Conservation (phyloP, 805 yeast species). For the Ogataea philodendri region DNA sequence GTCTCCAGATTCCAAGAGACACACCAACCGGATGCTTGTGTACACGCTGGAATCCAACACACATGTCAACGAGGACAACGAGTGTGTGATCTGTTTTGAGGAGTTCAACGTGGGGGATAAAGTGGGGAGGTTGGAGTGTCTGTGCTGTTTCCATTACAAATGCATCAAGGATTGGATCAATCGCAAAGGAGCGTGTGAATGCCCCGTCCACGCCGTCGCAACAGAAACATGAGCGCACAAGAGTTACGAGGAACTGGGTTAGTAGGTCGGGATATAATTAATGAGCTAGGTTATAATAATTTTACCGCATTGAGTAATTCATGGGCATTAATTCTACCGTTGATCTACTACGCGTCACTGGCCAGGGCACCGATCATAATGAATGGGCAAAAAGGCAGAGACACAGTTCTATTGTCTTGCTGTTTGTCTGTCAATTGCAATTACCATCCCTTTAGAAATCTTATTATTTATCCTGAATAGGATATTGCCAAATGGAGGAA, state of each 20-base stretch:
- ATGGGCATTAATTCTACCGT: too few relatives aligned
- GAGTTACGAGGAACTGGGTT: slow-evolving; percentile 3
- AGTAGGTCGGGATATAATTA: too few relatives aligned
- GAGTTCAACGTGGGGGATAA: slow-evolving; percentile 81
- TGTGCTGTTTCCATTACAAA: slow-evolving; percentile 88
- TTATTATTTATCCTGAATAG: slow-evolving; percentile 3
- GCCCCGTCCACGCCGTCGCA: slow-evolving; percentile 71
- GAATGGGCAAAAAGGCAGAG: too few relatives aligned
- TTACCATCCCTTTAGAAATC: slow-evolving; percentile 3
- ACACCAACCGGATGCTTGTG: slow-evolving; percentile 80
- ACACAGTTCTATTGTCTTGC: not conserved
- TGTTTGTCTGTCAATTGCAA: not conserved
- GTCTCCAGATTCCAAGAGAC: slow-evolving; percentile 53
- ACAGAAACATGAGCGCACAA: slow-evolving; percentile 2
- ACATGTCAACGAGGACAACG: slow-evolving; percentile 47
- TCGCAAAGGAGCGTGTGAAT: slow-evolving; percentile 78
- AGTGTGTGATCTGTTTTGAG: slow-evolving; percentile 93
- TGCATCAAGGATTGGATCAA: slow-evolving; percentile 93
- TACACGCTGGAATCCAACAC: slow-evolving; percentile 52
- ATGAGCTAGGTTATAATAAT: too few relatives aligned
- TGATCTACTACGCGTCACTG: too few relatives aligned
- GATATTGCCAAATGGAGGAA: slow-evolving; percentile 5
- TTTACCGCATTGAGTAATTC: too few relatives aligned
- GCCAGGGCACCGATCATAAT: too few relatives aligned
- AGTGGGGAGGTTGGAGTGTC: slow-evolving; percentile 89